Evolutionary conservation across 139 green algal species (phyloP), one percentile per base, ranked within the genome.

Genomic region (Haematococcus sp.): DNA sequence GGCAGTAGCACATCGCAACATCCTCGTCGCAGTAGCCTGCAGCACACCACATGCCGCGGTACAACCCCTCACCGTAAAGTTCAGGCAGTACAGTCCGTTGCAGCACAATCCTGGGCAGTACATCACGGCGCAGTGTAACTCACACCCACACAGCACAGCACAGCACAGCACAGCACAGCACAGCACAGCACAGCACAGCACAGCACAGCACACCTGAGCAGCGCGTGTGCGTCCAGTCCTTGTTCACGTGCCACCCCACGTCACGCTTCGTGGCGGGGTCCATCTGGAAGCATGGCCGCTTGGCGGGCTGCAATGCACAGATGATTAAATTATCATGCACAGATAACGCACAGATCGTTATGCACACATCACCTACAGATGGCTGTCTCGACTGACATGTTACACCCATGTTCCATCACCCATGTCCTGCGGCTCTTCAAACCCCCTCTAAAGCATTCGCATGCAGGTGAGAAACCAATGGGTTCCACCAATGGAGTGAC

Each of bases 281-380:
- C 54, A 88, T 88, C 54, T 77, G 73, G 51, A 73, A 75, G 56
- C 87, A 91, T 15, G 87, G 82, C 46, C 84, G 76, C 73, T 74
- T 74, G 34, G 75, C 40, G 0, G 77, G 71, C 32, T n/a, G n/a
- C n/a, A n/a, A n/a, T n/a, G n/a, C n/a, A n/a, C n/a, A n/a, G n/a
- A n/a, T n/a, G n/a, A n/a, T n/a, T n/a, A n/a, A n/a, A n/a, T n/a
- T n/a, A n/a, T n/a, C n/a, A n/a, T n/a, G n/a, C n/a, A n/a, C n/a
- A n/a, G n/a, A n/a, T n/a, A n/a, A n/a, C n/a, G n/a, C n/a, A n/a
- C n/a, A n/a, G n/a, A n/a, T n/a, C n/a, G n/a, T n/a, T n/a, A n/a
- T n/a, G n/a, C n/a, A n/a, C n/a, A n/a, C n/a, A n/a, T n/a, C n/a
- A n/a, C n/a, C n/a, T n/a, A n/a, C n/a, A n/a, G n/a, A n/a, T n/a